Base-by-base conservation (phyloP, 2,329 filamentous ascomycete species). In the Aspergillus novofumigatus region DNA sequence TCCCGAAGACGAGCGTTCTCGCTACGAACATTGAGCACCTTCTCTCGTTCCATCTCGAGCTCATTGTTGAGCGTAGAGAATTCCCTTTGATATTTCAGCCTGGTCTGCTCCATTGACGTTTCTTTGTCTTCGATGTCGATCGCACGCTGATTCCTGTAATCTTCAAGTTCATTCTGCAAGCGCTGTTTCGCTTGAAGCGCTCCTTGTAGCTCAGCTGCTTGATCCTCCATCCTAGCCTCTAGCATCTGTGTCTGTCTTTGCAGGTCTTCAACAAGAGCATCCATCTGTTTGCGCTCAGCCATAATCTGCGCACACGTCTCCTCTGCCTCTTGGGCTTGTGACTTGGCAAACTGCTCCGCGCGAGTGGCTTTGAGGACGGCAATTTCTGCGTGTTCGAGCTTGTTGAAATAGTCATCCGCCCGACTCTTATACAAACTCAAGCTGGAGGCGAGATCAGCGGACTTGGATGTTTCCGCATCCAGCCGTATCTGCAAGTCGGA, bases 121-220 rank as follows among this genome's bases (percentile, higher is more conserved):
- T 97, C 93, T 74, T 94, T 97, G 75, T 99, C 93, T 74, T 97
- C 94, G 55, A 97, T 90, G 67, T 97, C 94, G 74, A 96, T 96
- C 57, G 92, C 92, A 49, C 93, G 86, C 75, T 97, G 92, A 70
- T 88, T 96, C 59, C 94, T 87, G 79, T 97, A 99, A 75, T 99
- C 93, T 74, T 97, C 93, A 2, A 99, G 87, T 77, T 99, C 93
- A 70, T 97, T 92, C 73, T 99, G 93, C 25, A 97, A 86, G 58
- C 93, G 86, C 77, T 92, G 96, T 82, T 96, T 96, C 21, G 91
- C 86, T 77, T 97, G 92, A 20, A 91, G 80, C 2, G 90, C 91
- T 21, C 87, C 87, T 59, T 95, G 89, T 8, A 97, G 83, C 70
- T 99, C 93, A 0, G 93, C 93, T 25, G 91, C 90, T 48, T 96